phyloP scores from a whole-genome alignment of 2,329 filamentous ascomycete genomes.

The Colletotrichum abscissum region DNA sequence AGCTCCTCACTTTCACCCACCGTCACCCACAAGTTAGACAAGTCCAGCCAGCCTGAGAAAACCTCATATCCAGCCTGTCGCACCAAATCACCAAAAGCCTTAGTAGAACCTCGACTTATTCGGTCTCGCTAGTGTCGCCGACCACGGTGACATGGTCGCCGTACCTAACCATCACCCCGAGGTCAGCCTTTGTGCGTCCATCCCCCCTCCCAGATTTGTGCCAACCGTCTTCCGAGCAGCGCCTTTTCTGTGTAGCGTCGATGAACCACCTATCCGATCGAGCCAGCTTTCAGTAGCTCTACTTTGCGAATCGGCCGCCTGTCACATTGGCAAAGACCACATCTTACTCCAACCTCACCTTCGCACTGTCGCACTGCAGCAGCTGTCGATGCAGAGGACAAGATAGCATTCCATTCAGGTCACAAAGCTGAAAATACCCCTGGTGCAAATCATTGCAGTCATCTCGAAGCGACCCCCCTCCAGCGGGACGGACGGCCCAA shows the following conservation, averaged over 20 bases:
- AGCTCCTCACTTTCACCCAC: too few relatives aligned
- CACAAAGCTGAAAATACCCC: constrained; percentile 2
- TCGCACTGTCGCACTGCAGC: not conserved
- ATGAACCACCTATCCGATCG: not conserved
- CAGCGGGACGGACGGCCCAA: not conserved
- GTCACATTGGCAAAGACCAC: not conserved
- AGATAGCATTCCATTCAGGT: not conserved
- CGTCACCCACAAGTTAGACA: not conserved
- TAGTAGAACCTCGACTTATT: not conserved
- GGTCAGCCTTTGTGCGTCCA: constrained; percentile 4
- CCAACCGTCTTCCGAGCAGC: not conserved
- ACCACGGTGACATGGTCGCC: constrained; percentile 1
- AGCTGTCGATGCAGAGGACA: not conserved
- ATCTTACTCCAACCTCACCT: not conserved
- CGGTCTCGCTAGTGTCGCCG: not conserved
- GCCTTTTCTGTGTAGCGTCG: not conserved
- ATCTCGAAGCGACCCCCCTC: constrained; percentile 10
- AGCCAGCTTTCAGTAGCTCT: not conserved
- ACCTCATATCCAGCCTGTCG: not conserved
- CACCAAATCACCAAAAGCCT: not conserved
- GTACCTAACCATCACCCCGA: not conserved
- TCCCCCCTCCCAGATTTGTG: not conserved
- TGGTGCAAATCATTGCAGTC: constrained; percentile 18
- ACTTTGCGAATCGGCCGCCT: not conserved
- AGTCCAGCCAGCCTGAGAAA: not conserved